Base-by-base conservation (phyloP, 805 yeast genomes). In the Metschnikowia proteae region DNA sequence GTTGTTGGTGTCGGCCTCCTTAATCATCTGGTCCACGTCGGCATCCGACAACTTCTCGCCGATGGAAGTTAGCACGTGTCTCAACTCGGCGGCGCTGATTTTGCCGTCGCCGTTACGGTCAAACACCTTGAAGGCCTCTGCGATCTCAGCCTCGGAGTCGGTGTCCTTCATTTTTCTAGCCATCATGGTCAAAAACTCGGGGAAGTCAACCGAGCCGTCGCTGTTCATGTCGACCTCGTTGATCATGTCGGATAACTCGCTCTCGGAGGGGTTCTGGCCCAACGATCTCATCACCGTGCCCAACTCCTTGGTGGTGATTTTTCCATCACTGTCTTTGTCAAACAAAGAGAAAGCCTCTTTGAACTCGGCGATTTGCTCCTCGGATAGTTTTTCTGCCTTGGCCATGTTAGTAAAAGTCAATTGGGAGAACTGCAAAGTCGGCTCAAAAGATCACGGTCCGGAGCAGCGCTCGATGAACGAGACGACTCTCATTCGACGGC, bases 251-350 rank as follows among this genome's bases (percentile, higher is more conserved):
- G 94, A 87, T 61, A 94, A 85, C 70, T 94, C 99, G 57, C 90
- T 83, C 70, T 94, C 98, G 44, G 96, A 84, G 33, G 99, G 99
- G 63, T 92, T 92, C 70, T 90, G 94, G 45, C 99, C 99, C 64
- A 94, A 78, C n/a, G 97, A 88, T 74, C 99, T 86, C 99, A 94
- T 94, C 46, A 94, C 99, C 3, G 97, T 90, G 56, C 98, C 97
- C 59, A 94, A 79, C 73, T 94, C 99, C 63, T 88, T 81, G 60
- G 97, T 88, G 50, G 97, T 89, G 75, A 94, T 94, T 65, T 89
- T 88, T 57, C 99, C 99, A 70, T 91, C 97, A 64, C 91, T 86
- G 68, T 94, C 96, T 68, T 90, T 90, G 76, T 94, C 99, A 61
- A 94, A 94, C 56, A 94, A 81, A 53, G 97, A 89, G 68, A 94